Conservation (phyloP, 176 grass and related monocot species). For the Bonia amplexicaulis region DNA sequence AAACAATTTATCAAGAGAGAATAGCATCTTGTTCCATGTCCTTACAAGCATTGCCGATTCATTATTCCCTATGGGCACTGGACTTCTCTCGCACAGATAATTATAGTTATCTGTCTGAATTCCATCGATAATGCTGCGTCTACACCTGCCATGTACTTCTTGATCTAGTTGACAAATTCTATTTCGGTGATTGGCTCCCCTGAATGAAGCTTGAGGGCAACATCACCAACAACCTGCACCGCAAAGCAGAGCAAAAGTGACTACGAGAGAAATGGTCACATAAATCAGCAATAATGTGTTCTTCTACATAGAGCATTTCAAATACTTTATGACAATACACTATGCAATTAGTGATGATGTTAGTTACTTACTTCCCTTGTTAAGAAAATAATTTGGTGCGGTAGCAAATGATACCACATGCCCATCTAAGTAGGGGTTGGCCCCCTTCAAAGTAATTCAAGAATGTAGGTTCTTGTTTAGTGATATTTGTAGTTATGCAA, state of each 20-base stretch:
- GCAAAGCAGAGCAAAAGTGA: neutral
- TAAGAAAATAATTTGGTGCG: neutral
- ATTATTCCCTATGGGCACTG: neutral
- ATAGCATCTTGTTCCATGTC: neutral
- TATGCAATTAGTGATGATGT: neutral
- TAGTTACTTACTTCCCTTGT: neutral
- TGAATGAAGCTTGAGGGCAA: slow-evolving; percentile 66
- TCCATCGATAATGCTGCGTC: neutral
- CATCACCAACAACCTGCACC: slow-evolving; percentile 72
- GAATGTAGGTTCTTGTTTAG: neutral
- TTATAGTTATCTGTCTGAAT: neutral
- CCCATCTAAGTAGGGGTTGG: neutral
- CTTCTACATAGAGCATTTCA: neutral
- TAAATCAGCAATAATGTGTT: neutral
- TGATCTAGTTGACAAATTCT: slow-evolving; percentile 69
- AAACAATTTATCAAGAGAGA: neutral
- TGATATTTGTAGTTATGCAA: neutral
- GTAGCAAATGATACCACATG: neutral
- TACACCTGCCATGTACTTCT: neutral
- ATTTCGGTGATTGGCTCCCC: slow-evolving; percentile 56
- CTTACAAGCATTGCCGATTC: neutral
- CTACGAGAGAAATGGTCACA: neutral
- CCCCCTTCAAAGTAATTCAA: neutral
- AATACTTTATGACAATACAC: neutral
- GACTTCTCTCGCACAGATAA: neutral